phyloP scores from a whole-genome alignment of 768 basidiomycete species.

The Suillus spraguei region DNA sequence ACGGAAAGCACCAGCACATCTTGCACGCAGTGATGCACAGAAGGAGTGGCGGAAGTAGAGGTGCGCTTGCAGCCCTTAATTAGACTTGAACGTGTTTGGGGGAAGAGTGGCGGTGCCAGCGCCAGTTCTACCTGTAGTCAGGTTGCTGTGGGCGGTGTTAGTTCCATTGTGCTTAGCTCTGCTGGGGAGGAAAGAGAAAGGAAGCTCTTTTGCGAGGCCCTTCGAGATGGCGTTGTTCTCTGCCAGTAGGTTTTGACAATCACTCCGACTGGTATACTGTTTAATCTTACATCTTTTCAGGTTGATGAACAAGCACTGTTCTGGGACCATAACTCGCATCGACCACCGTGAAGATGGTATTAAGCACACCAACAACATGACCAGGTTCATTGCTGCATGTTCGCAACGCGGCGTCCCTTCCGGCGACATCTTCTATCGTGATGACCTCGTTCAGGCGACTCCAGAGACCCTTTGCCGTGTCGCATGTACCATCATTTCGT shows the following conservation, averaged over 20 bases:
- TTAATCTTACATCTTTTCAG: conserved; percentile 38
- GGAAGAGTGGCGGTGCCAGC: conserved; percentile 54
- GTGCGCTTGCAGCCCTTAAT: conserved; percentile 58
- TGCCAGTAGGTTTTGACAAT: conserved; percentile 72
- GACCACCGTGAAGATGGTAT: conserved; percentile 70
- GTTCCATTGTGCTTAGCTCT: conserved; percentile 42
- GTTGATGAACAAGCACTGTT: conserved; percentile 77
- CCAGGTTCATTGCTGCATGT: conserved; percentile 78
- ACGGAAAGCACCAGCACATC: conserved; percentile 58
- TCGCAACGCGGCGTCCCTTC: conserved; percentile 63
- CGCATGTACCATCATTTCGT: conserved; percentile 69
- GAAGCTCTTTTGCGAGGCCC: conserved; percentile 68
- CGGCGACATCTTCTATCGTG: conserved; percentile 66
- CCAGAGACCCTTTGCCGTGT: conserved; percentile 70
- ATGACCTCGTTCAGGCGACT: conserved; percentile 66
- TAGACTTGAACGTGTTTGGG: conserved; percentile 78
- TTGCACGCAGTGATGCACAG: conserved; percentile 50
- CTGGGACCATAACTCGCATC: conserved; percentile 58
- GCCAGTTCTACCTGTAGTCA: conserved; percentile 43
- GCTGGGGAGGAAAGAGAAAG: conserved; percentile 78
- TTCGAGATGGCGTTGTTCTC: conserved; percentile 84
- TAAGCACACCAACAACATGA: conserved; percentile 67
- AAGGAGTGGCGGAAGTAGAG: conserved; percentile 80
- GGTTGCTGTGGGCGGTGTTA: conserved; percentile 30
- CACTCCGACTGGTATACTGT: conserved; percentile 10